A percentile compares a stretch with the other conserved stretches of the same genome.
Evolutionary conservation across 2,329 filamentous ascomycete species (phyloP).

Genomic region (Dactylellina parvicollis): DNA sequence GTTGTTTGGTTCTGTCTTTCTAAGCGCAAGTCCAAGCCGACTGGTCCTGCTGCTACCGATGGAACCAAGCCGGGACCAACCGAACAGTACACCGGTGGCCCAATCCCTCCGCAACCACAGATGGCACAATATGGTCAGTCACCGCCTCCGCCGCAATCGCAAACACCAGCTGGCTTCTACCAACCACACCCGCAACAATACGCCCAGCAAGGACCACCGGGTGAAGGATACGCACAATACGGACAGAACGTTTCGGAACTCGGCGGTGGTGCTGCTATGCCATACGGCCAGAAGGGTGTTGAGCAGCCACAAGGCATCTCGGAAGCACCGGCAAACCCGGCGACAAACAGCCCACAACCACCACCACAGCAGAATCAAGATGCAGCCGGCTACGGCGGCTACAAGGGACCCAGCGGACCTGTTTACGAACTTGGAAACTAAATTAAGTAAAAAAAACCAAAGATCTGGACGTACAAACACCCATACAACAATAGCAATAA

Average conservation of each 20-base stretch:
- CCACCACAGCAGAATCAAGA: slow-evolving; percentile 22
- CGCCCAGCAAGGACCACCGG: slow-evolving; percentile 12
- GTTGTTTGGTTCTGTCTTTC: slow-evolving; percentile 45
- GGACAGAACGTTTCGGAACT: slow-evolving; percentile 49
- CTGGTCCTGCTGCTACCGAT: not conserved
- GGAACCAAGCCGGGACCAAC: slow-evolving; percentile 30
- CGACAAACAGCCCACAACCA: slow-evolving; percentile 6
- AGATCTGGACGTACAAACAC: too few relatives aligned
- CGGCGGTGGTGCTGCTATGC: slow-evolving; percentile 42
- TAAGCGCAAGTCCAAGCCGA: slow-evolving; percentile 22
- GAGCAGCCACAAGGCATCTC: slow-evolving; percentile 41
- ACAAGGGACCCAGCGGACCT: slow-evolving; percentile 40
- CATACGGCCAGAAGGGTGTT: slow-evolving; percentile 48
- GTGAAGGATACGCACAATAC: slow-evolving; percentile 20
- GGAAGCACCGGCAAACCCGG: slow-evolving; percentile 36
- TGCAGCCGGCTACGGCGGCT: slow-evolving; percentile 9
- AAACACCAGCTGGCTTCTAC: slow-evolving; percentile 18
- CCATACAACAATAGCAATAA: not conserved
- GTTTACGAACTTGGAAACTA: slow-evolving; percentile 49
- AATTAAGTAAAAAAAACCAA: not conserved
- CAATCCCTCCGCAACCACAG: slow-evolving; percentile 50
- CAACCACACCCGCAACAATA: slow-evolving; percentile 28
- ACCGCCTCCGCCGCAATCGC: too few relatives aligned
- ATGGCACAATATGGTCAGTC: slow-evolving; percentile 35
- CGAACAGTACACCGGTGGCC: slow-evolving; percentile 45